Percentiles rank a stretch among this genome's conserved stretches.
These are phyloP conservation scores for Lunasporangiospora selenospora DNA, from an alignment of 192 early-diverging fungal species.

Conservation along the genomic window DNA sequence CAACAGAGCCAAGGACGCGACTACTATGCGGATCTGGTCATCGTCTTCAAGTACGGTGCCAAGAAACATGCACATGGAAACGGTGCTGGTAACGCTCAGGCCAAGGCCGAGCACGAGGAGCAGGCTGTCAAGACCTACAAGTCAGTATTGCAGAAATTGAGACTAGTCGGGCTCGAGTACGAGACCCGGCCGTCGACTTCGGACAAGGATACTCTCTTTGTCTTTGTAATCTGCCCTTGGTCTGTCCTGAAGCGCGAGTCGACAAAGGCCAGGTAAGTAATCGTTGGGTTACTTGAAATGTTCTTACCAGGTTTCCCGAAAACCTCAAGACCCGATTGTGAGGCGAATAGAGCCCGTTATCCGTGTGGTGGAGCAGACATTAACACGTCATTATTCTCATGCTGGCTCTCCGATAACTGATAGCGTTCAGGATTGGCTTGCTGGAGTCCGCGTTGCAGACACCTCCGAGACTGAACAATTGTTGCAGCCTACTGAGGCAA, in stretches of 20 bases:
- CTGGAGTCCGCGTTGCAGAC: slow-evolving; percentile 63
- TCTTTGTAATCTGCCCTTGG: slow-evolving; percentile 74
- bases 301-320: too few species aligned
- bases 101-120: slow-evolving; percentile 33
- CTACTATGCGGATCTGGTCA: slow-evolving; percentile 48
- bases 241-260: slow-evolving; percentile 55
- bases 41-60: slow-evolving; percentile 49
- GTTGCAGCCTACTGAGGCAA: slow-evolving; percentile 20
- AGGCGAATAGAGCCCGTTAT: too few species aligned
- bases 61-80: too few species aligned
- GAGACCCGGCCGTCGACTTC: slow-evolving; percentile 64
- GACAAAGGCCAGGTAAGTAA: slow-evolving; percentile 49
- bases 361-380: too few species aligned
- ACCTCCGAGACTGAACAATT: slow-evolving; percentile 24
- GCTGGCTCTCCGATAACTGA: too few species aligned
- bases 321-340: too few species aligned
- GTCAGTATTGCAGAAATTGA: slow-evolving; percentile 59
- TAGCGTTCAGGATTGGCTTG: slow-evolving; percentile 77
- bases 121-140: slow-evolving; percentile 55
- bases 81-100: neutral
- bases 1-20: too few species aligned
- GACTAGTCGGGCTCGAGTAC: slow-evolving; percentile 64
- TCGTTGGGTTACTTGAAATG: too few species aligned
- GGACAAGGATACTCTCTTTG: slow-evolving; percentile 61
- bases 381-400: too few species aligned